Base-by-base conservation (phyloP, 352 stramenopile genomes). In the Pythium aphanidermatum region DNA sequence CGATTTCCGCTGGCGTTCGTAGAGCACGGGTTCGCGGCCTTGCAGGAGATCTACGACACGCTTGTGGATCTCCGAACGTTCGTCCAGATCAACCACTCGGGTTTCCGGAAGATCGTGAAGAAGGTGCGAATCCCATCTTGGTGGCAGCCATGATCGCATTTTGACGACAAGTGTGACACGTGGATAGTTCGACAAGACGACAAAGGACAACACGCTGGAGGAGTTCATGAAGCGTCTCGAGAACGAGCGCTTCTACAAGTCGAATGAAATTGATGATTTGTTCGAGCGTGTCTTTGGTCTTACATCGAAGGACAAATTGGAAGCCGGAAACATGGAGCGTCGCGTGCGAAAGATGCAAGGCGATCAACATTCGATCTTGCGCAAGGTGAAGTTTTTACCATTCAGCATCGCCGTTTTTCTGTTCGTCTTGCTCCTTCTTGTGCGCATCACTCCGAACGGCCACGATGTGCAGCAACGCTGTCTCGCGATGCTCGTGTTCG, bases 71-170 rank as follows among this genome's bases (percentile, higher is more conserved):
- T 97, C 36, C 74, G 82, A n/a, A 89, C 68, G 29, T 97, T 92
- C 50, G 85, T 96, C 31, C 75, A 95, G 52, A 91, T 96, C 38
- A 97, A 97, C 63, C 74, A 90, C 63, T 94, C 84, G 47, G 87
- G 86, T 21, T 96, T 97, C 53, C 76, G 86, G 3, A 97, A 97
- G 62, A 96, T 96, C 37, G 85, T 97, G 31, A 97, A 97, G 61
- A 97, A 93, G 74, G 79, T 87, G 28, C 4, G 24, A 20, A 11
- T 11, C n/a, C n/a, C n/a, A n/a, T n/a, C n/a, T n/a, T n/a, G n/a
- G n/a, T n/a, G n/a, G n/a, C n/a, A n/a, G n/a, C n/a, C n/a, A n/a
- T n/a, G n/a, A n/a, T n/a, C n/a, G n/a, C n/a, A n/a, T n/a, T n/a
- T n/a, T n/a, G n/a, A n/a, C n/a, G n/a, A n/a, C n/a, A n/a, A 20